Percentiles rank a stretch among this genome's conserved stretches.
Evolutionary conservation across 192 early-diverging fungal species (phyloP).

Genomic region (Podila epicladia): DNA sequence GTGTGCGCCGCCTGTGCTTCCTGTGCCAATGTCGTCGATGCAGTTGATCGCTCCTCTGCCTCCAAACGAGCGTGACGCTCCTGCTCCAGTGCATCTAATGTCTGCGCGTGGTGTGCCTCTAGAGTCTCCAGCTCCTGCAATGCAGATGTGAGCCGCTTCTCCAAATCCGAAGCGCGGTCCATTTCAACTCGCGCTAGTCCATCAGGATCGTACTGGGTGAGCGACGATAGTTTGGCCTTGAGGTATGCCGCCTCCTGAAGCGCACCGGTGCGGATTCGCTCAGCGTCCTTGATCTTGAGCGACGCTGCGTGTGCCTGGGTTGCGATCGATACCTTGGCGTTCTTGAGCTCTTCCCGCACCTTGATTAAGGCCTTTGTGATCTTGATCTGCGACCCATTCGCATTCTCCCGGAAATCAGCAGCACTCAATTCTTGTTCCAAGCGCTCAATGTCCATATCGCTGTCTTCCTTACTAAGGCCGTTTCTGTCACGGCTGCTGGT

Average conservation of each 20-base stretch:
- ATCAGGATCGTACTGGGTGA: constrained; percentile 49
- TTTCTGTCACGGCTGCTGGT: constrained; percentile 3
- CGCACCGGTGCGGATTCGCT: constrained; percentile 60
- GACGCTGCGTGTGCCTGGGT: constrained; percentile 59
- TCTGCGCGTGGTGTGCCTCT: constrained; percentile 40
- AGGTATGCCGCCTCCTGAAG: constrained; percentile 66
- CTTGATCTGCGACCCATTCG: constrained; percentile 54
- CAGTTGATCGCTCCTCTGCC: constrained; percentile 58
- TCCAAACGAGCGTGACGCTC: constrained; percentile 50
- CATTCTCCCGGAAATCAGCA: constrained; percentile 10
- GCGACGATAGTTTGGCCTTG: constrained; percentile 58
- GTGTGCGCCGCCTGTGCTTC: constrained; percentile 61
- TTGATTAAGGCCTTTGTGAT: constrained; percentile 56
- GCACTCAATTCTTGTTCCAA: constrained; percentile 17
- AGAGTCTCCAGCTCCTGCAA: constrained; percentile 53
- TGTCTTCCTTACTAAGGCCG: constrained; percentile 17
- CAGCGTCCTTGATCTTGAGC: constrained; percentile 56
- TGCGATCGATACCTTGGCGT: constrained; percentile 53
- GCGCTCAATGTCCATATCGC: constrained; percentile 25
- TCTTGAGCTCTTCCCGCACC: constrained; percentile 57
- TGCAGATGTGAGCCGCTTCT: constrained; percentile 55
- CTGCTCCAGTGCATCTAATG: constrained; percentile 51
- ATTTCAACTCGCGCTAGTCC: constrained; percentile 55
- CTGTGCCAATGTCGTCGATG: constrained; percentile 54
- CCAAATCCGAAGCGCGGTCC: constrained; percentile 55